These are phyloP conservation scores for Suillus luteus DNA, from an alignment of 768 basidiomycete species.

Conservation along the genomic window DNA sequence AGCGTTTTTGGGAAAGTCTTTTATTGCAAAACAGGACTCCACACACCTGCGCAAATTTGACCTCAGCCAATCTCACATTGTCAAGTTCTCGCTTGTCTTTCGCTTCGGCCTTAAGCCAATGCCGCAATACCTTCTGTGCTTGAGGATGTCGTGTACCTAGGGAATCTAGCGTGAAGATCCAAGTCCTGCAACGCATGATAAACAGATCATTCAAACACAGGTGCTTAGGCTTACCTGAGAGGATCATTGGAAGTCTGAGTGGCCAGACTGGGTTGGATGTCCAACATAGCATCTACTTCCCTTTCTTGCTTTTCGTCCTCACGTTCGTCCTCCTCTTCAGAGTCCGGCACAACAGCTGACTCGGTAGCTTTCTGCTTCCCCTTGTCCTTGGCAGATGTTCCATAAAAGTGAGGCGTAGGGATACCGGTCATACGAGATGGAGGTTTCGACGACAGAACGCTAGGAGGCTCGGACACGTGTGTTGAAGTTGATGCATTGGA, in stretches of 20 bases:
- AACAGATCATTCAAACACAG: not conserved
- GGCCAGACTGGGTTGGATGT: constrained; percentile 15
- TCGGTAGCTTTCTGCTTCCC: constrained; percentile 6
- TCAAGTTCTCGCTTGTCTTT: constrained; percentile 59
- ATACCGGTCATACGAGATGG: constrained; percentile 16
- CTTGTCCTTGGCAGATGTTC: constrained; percentile 6
- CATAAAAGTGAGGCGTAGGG: constrained; percentile 28
- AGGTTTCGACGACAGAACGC: constrained; percentile 9
- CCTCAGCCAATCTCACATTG: constrained; percentile 40
- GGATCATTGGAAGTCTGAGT: constrained; percentile 18
- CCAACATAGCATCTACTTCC: constrained; percentile 35
- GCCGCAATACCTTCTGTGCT: constrained; percentile 57
- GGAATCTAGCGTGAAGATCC: constrained; percentile 90
- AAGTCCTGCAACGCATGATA: constrained; percentile 49
- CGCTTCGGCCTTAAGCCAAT: constrained; percentile 80
- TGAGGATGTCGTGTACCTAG: constrained; percentile 72
- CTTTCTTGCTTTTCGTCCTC: constrained; percentile 33
- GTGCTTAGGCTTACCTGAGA: constrained; percentile 23
- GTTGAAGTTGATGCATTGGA: not conserved
- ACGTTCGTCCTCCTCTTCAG: constrained; percentile 23
- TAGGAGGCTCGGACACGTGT: constrained; percentile 9
- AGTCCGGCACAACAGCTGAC: constrained; percentile 18
- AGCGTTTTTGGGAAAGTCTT: not conserved
- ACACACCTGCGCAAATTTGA: constrained; percentile 56
- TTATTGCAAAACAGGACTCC: constrained; percentile 4